Conservation (phyloP, 139 green algal genomes). For the Zygnema cylindricum region DNA sequence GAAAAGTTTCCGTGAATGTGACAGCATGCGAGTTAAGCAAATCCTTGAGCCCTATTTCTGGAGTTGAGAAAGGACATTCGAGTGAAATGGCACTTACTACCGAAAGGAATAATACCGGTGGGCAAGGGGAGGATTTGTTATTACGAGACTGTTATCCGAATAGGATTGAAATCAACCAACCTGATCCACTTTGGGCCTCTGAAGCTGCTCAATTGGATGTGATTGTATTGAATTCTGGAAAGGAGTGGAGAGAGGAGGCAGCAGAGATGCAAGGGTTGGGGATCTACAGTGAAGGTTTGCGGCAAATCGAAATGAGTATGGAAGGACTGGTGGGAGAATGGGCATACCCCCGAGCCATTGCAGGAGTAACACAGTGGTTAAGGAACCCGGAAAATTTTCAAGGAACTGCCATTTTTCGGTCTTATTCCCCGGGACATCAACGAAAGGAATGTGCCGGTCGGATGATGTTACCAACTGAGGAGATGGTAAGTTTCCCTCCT, state of each 20-base stretch:
- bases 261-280: constrained; percentile 29
- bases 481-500: too few relatives aligned
- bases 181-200: constrained; percentile 34
- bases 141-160: constrained; percentile 41
- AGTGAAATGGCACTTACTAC: not conserved
- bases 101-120: too few relatives aligned
- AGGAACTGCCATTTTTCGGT: constrained; percentile 29
- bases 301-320: constrained; percentile 1
- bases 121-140: too few relatives aligned
- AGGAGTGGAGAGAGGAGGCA: constrained; percentile 20
- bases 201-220: constrained; percentile 17
- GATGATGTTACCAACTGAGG: not conserved
- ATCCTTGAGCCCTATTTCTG: not conserved
- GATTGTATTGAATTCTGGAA: constrained; percentile 26
- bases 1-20: not conserved
- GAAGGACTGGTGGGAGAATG: constrained; percentile 41
- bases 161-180: constrained; percentile 6
- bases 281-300: not conserved
- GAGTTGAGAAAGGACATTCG: not conserved
- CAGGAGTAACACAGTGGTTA: constrained; percentile 20
- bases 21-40: constrained; percentile 38
- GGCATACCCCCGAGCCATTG: constrained; percentile 35
- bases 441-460: constrained; percentile 30
- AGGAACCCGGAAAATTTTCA: constrained; percentile 26
- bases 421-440: constrained; percentile 15